Evolutionary conservation across 345 rosid genomes (phyloP).

Genomic region (Euphorbia pulcherrima): DNA sequence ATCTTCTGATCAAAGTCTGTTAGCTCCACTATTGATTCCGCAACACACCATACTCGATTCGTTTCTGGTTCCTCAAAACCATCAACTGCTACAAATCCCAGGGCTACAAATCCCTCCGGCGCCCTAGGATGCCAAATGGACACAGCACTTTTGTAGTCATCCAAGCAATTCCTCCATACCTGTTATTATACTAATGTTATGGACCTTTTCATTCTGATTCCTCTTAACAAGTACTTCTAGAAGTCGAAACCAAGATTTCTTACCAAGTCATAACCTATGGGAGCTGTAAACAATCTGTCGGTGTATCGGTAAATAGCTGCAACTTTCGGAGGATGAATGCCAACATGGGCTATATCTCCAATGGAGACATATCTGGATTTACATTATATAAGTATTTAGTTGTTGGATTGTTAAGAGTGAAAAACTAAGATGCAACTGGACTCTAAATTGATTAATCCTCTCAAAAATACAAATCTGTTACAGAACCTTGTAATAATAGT

Average conservation of each 20-base stretch:
- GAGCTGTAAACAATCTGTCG: constrained; percentile 53
- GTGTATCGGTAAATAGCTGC: constrained; percentile 70
- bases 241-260: constrained; percentile 18
- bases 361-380: constrained; percentile 64
- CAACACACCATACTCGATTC: constrained; percentile 53
- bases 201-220: not conserved
- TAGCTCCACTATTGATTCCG: constrained; percentile 60
- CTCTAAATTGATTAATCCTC: not conserved
- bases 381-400: not conserved
- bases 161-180: constrained; percentile 94
- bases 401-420: not conserved
- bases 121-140: constrained; percentile 96
- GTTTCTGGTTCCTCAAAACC: constrained; percentile 69
- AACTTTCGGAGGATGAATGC: constrained; percentile 83
- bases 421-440: not conserved
- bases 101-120: constrained; percentile 69
- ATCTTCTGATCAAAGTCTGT: constrained; percentile 75
- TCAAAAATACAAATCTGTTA: too few relatives aligned
- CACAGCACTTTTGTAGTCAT: constrained; percentile 59
- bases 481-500: not conserved
- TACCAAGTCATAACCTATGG: constrained; percentile 91
- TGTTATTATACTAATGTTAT: constrained; percentile 22
- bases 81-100: constrained; percentile 67
- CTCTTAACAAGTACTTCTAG: not conserved
- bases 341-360: constrained; percentile 80